Percentiles rank a stretch among this genome's conserved stretches.
phyloP scores from a whole-genome alignment of 2,329 filamentous ascomycete species.

The Fusarium sp. region DNA sequence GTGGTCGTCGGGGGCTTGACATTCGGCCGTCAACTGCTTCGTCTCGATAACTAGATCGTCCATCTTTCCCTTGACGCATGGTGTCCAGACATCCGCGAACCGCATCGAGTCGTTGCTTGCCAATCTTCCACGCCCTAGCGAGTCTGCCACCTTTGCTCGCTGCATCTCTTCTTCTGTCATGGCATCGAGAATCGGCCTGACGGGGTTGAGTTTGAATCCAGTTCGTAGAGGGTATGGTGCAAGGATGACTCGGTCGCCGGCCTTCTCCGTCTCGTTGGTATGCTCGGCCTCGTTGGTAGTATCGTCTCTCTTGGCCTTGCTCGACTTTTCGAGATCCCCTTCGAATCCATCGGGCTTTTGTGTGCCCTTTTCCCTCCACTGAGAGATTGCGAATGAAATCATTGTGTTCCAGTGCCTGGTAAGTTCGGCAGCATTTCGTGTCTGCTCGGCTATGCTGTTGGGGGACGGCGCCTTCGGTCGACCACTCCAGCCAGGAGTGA shows the following conservation, averaged over 20 bases:
- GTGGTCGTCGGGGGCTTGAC: conserved; percentile 57
- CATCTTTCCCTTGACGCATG: conserved; percentile 50
- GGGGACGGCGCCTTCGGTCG: conserved; percentile 56
- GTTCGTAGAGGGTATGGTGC: conserved; percentile 52
- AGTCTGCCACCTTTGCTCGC: conserved; percentile 53
- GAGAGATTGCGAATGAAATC: conserved; percentile 52
- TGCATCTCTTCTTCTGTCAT: conserved; percentile 62
- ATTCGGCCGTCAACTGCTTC: conserved; percentile 40
- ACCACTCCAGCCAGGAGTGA: conserved; percentile 64
- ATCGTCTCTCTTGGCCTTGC: conserved; percentile 23
- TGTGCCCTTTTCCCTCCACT: conserved; percentile 58
- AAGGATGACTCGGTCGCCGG: conserved; percentile 37
- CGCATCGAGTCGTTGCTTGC: conserved; percentile 45
- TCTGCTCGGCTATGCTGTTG: conserved; percentile 61
- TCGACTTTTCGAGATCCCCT: conserved; percentile 26
- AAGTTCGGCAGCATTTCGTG: conserved; percentile 64
- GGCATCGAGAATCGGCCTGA: conserved; percentile 53
- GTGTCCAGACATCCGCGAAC: conserved; percentile 55
- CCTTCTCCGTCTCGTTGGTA: conserved; percentile 6
- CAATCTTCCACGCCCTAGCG: conserved; percentile 54
- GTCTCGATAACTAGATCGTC: conserved; percentile 25
- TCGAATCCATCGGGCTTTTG: conserved; percentile 51
- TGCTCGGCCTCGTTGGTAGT: conserved; percentile 13
- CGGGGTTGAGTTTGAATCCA: conserved; percentile 55
- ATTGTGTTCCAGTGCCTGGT: conserved; percentile 61